Evolutionary conservation across 78 protist species (phyloP), one percentile per base, ranked within the genome.

Genomic region (Polysphondylium violaceum): DNA sequence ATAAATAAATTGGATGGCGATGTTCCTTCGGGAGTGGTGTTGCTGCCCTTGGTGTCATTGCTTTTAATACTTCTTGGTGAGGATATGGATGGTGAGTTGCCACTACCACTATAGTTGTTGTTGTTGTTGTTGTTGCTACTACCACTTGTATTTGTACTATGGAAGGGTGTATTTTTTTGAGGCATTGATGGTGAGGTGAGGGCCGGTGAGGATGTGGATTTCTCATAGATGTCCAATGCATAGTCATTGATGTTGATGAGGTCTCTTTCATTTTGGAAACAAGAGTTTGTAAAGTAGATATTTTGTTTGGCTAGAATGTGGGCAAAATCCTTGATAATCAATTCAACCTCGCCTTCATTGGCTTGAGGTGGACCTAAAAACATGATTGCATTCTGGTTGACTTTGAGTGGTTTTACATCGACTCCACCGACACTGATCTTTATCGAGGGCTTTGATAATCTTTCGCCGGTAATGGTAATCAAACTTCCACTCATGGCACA

Each of bases 261-360:
- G 44, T 83, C 91, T 2, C 69, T 73, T 59, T 83, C 79, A n/a
- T 77, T 69, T 40, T 58, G 69, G 64, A 83, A 83, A 43, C 68
- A 68, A 41, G 73, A 58, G 51, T 83, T 58, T 25, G 91, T 69
- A 63, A 40, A 83, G 41, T 69, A 59, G 9, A 83, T 7, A 17
- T 38, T 11, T 59, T 83, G 91, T 59, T 59, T 55, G 9, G 91
- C 29, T 0, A 83, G 64, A 3, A 64, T 25, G 16, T 53, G 16
- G 0, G 38, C 51, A 35, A 69, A 71, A 36, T 83, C 91, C 12
- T 61, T 56, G 16, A 83, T 83, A 19, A 67, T 51, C 11, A 83
- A n/a, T 60, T 71, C 77, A 27, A 64, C 74, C 19, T 83, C 91
- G 2, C 72, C 47, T 25, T 83, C 79, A 25, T 47, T 8, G 4